These are phyloP conservation scores for Suhomyces canberraensis DNA, from an alignment of 805 yeast species.

Conservation along the genomic window DNA sequence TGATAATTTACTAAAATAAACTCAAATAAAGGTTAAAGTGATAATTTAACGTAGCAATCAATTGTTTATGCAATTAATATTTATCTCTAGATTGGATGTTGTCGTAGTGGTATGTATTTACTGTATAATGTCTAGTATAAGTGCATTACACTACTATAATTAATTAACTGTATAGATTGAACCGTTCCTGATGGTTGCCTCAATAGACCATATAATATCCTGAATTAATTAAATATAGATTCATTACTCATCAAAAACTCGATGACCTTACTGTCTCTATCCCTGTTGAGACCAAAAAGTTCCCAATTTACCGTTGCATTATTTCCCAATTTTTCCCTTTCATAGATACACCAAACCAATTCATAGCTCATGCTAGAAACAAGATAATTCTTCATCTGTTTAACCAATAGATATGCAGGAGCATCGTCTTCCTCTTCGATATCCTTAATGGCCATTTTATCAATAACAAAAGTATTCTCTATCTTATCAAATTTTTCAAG, in stretches of 20 bases:
- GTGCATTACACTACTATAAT: too few species aligned
- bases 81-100: too few species aligned
- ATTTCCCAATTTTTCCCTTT: slow-evolving; percentile 12
- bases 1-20: background rate
- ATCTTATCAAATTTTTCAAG: slow-evolving; percentile 22
- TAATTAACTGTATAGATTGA: too few species aligned
- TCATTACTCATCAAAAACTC: slow-evolving; percentile 16
- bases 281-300: slow-evolving; percentile 25
- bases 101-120: too few species aligned
- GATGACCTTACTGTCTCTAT: slow-evolving; percentile 14
- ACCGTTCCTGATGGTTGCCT: too few species aligned
- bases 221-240: slow-evolving; percentile 19
- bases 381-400: slow-evolving; percentile 32
- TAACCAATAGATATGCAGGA: slow-evolving; percentile 27
- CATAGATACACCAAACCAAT: slow-evolving; percentile 37
- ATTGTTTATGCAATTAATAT: too few species aligned
- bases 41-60: background rate
- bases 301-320: slow-evolving; percentile 21
- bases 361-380: slow-evolving; percentile 37
- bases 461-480: slow-evolving; percentile 11
- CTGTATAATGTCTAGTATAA: too few species aligned
- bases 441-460: slow-evolving; percentile 10
- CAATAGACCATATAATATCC: too few species aligned
- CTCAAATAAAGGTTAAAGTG: background rate
- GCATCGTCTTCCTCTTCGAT: slow-evolving; percentile 6